Evolutionary conservation across 106 monocot species (phyloP).

Genomic region (Amphibolis antarctica): DNA sequence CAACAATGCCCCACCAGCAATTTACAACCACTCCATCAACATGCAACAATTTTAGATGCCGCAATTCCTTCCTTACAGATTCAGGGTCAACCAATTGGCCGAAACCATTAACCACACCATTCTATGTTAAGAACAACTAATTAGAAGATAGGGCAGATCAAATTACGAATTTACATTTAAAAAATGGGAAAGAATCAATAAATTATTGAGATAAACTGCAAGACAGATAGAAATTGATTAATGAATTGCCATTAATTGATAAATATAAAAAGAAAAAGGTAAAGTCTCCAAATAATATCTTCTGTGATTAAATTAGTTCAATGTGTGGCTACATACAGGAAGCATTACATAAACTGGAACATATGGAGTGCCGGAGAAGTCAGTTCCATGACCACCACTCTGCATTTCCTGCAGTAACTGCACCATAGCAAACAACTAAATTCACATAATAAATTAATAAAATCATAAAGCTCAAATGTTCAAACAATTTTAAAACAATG

Average conservation of each 20-base stretch:
- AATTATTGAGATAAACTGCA: too few relatives aligned
- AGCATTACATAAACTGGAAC: slow-evolving; percentile 67
- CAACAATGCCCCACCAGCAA: slow-evolving; percentile 99
- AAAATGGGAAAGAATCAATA: too few relatives aligned
- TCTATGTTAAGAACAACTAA: slow-evolving; percentile 29
- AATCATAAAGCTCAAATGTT: too few relatives aligned
- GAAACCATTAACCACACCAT: slow-evolving; percentile 60
- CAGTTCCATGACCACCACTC: slow-evolving; percentile 19
- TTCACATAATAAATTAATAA: neutral
- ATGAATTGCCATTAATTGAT: too few relatives aligned
- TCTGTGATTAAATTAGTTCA: neutral
- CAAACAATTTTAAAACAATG: too few relatives aligned
- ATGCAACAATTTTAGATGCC: slow-evolving; percentile 60
- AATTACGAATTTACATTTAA: neutral
- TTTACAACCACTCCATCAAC: slow-evolving; percentile 81
- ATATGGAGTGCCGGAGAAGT: slow-evolving; percentile 58
- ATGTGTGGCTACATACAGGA: slow-evolving; percentile 34
- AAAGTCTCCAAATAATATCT: too few relatives aligned
- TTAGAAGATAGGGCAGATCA: neutral
- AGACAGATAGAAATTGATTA: too few relatives aligned
- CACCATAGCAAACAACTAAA: neutral
- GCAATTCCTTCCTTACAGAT: slow-evolving; percentile 52
- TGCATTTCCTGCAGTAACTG: slow-evolving; percentile 51
- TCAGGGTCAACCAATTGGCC: slow-evolving; percentile 80
- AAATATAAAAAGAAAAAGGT: too few relatives aligned